phyloP scores from a whole-genome alignment of 306 rosid species.

The Sophora flavescens region DNA sequence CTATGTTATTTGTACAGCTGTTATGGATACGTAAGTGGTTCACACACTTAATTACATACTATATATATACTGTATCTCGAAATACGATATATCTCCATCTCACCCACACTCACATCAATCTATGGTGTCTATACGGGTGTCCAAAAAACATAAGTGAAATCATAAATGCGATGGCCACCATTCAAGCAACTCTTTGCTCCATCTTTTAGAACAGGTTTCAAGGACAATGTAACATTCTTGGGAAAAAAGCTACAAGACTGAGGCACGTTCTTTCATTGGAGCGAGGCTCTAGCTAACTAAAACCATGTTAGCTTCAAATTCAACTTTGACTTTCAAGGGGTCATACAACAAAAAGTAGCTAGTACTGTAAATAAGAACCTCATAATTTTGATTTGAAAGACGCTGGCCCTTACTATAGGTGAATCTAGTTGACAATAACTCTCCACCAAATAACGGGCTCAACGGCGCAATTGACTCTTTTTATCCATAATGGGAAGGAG shows the following conservation, averaged over 20 bases:
- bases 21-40: no score
- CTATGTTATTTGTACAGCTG: no score
- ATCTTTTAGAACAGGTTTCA: conserved; percentile 28
- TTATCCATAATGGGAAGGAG: conserved; percentile 3
- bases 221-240: conserved; percentile 25
- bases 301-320: neutral
- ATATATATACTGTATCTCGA: no score
- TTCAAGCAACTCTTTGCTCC: conserved; percentile 49
- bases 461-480: conserved; percentile 49
- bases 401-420: conserved; percentile 12
- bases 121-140: no score
- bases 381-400: conserved; percentile 39
- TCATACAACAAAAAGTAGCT: conserved; percentile 13
- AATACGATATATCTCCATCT: no score
- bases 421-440: conserved; percentile 40
- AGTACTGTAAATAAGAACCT: conserved; percentile 4
- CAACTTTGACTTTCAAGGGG: conserved; percentile 30
- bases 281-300: neutral
- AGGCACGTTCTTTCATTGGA: conserved; percentile 24
- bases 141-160: no score
- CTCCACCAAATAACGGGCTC: conserved; percentile 44
- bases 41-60: no score
- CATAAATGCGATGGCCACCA: conserved; percentile 44
- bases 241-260: neutral
- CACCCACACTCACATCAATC: no score